phyloP scores from a whole-genome alignment of 2,329 filamentous ascomycete species.

The Penicillium sp. region DNA sequence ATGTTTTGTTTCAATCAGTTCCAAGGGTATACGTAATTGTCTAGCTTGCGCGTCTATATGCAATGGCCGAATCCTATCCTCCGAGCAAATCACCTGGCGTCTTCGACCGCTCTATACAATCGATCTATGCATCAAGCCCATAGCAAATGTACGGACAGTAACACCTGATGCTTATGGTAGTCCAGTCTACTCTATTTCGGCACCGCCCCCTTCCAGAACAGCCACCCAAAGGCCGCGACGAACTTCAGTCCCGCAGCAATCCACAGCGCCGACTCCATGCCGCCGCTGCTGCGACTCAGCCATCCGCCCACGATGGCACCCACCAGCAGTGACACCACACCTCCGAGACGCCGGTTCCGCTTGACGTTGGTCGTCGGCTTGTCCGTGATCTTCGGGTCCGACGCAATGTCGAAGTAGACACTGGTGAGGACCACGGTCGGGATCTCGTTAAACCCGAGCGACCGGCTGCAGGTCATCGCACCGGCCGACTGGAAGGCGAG shows the following conservation, averaged over 20 bases:
- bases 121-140: not conserved
- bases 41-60: not conserved
- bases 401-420: slow-evolving; percentile 45
- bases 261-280: slow-evolving; percentile 45
- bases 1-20: no score
- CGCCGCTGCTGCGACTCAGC: slow-evolving; percentile 40
- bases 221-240: slow-evolving; percentile 34
- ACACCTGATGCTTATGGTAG: not conserved
- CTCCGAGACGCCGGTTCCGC: slow-evolving; percentile 36
- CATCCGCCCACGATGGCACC: slow-evolving; percentile 43
- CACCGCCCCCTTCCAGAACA: slow-evolving; percentile 34
- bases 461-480: slow-evolving; percentile 41
- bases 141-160: not conserved
- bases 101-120: not conserved
- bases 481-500: slow-evolving; percentile 46
- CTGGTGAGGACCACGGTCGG: slow-evolving; percentile 47
- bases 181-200: slow-evolving; percentile 14
- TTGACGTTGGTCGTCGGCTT: slow-evolving; percentile 38
- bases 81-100: not conserved
- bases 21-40: not conserved
- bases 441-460: slow-evolving; percentile 42
- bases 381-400: slow-evolving; percentile 36
- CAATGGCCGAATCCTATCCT: not conserved
- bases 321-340: slow-evolving; percentile 37
- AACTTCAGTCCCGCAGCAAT: slow-evolving; percentile 41